Base-by-base conservation (phyloP, 495 filamentous ascomycete genomes). In the Clohesyomyces aquaticus region DNA sequence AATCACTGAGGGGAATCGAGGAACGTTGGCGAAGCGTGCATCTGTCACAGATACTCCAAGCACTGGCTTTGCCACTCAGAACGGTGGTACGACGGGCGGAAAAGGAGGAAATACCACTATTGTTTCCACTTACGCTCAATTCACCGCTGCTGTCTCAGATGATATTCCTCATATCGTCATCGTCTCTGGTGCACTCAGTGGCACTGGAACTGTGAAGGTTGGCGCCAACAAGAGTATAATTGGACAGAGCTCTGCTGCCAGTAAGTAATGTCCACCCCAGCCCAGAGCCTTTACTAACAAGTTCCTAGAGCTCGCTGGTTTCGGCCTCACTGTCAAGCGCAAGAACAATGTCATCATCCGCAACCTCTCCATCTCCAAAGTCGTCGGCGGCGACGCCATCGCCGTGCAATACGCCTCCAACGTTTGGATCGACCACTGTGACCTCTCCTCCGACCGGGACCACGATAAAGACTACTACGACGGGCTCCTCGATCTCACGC, bases 341-440 rank as follows among this genome's bases (percentile, higher is more conserved):
- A 77, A 65, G 12, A 79, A 80, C 54, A 84, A 84, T 61, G 82
- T 88, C 23, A 88, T 88, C 68, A 71, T 89, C 51, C 83, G 83
- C 6, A 88, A 88, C 76, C 72, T 89, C 53, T 78, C 78, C 35
- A 81, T 87, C 46, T 66, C 77, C 28, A 86, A 87, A 32, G 85
- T 88, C 18, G 66, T 80, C 3, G 84, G 82, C 4, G 85, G 84
- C 22, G 87, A 89, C 71, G 83, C 79, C 23, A 80, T 89, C 64
- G 81, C 75, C 47, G 80, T 88, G 41, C 79, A 82, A 55, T 65
- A 77, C 65, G 54, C 73, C n/a, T 84, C 74, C 62, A 87, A 88
- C 57, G 78, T 89, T 41, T 88, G 86, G 86, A 76, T 89, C 29
- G 87, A 90, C 73, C 86, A 89, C 72, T 80, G 79, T 73, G 86